phyloP scores from a whole-genome alignment of 768 basidiomycete species.

The Boletus sp. region DNA sequence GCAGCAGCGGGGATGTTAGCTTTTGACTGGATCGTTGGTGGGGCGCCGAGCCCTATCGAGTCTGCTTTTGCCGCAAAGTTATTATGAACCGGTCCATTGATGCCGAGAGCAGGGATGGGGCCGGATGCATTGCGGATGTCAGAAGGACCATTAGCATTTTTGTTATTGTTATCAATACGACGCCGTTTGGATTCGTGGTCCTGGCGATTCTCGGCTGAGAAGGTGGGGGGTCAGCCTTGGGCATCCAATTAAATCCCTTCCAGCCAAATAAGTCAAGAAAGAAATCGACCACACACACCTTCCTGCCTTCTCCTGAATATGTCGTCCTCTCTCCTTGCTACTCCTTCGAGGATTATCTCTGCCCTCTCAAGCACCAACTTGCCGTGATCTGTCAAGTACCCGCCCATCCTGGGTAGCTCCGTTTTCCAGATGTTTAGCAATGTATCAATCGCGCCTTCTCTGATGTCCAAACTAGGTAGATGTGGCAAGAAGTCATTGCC shows the following conservation, averaged over 20 bases:
- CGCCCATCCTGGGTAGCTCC: constrained; percentile 93
- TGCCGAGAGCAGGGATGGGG: constrained; percentile 30
- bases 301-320: constrained; percentile 92
- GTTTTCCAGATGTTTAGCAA: constrained; percentile 93
- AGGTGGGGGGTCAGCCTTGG: constrained; percentile 12
- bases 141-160: constrained; percentile 43
- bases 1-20: constrained; percentile 57
- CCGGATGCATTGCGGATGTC: constrained; percentile 30
- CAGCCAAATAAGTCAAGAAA: constrained; percentile 2
- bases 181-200: constrained; percentile 88
- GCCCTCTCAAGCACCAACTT: constrained; percentile 79
- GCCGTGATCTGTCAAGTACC: constrained; percentile 94
- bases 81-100: constrained; percentile 39
- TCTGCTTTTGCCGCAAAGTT: constrained; percentile 76
- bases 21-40: constrained; percentile 54
- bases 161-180: constrained; percentile 48
- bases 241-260: constrained; percentile 4
- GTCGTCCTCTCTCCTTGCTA: constrained; percentile 92
- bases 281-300: constrained; percentile 52
- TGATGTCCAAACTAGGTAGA: constrained; percentile 95
- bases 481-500: constrained; percentile 98
- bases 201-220: constrained; percentile 87
- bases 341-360: constrained; percentile 92
- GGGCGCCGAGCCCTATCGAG: constrained; percentile 71
- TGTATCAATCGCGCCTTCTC: constrained; percentile 98